Conservation (phyloP, 2,329 filamentous ascomycete genomes). For the Penicillium paneum region DNA sequence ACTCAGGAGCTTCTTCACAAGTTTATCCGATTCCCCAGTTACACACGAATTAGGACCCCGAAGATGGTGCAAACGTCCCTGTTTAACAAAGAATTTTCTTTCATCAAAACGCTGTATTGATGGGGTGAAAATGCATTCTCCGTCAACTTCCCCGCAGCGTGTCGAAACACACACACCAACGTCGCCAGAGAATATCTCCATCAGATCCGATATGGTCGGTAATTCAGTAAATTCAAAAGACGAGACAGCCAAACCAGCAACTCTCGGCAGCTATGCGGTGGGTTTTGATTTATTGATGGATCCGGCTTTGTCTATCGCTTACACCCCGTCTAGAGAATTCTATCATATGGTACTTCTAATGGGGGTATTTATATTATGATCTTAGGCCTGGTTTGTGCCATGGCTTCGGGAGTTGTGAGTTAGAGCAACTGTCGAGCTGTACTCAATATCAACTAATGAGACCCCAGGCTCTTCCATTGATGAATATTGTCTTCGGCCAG, state of each 20-base stretch:
- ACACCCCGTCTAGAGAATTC: slow-evolving; percentile 17
- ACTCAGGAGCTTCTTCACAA: background rate
- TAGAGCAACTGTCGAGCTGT: background rate
- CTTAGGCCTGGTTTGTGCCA: slow-evolving; percentile 14
- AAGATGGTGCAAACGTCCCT: background rate
- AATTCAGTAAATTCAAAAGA: background rate
- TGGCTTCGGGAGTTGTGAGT: slow-evolving; percentile 17
- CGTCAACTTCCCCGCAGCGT: background rate
- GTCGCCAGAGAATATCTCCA: background rate
- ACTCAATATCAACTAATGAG: too few species aligned
- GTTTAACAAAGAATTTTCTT: background rate
- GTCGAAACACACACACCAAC: background rate
- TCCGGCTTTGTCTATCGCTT: background rate
- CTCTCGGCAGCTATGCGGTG: background rate
- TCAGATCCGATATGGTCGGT: background rate
- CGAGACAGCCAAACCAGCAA: background rate
- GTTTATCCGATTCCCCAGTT: background rate
- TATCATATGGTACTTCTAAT: slow-evolving; percentile 20
- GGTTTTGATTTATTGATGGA: background rate
- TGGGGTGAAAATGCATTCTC: background rate
- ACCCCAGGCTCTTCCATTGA: slow-evolving; percentile 44
- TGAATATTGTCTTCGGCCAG: slow-evolving; percentile 59
- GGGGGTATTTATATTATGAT: slow-evolving; percentile 17
- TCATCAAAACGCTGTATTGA: too few species aligned
- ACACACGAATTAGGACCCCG: background rate